phyloP scores from a whole-genome alignment of 306 rosid species.

The Boehmeria nivea region DNA sequence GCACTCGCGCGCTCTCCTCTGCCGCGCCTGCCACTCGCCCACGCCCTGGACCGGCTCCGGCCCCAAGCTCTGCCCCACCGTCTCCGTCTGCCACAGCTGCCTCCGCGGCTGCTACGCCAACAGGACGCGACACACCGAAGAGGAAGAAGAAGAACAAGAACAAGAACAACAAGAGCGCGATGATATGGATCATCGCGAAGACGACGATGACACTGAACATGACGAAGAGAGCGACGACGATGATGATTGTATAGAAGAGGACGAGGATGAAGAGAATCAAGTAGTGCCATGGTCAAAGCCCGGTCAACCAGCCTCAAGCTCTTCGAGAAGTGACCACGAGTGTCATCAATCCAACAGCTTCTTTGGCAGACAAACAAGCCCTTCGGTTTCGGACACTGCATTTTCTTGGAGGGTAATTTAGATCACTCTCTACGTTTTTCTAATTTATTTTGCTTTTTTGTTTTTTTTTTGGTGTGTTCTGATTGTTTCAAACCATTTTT shows the following conservation, averaged over 20 bases:
- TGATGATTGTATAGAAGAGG: background rate
- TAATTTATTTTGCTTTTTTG: background rate
- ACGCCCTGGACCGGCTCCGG: conserved; percentile 73
- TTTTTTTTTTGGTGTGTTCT: no score
- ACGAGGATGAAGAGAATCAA: conserved; percentile 61
- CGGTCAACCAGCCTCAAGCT: conserved; percentile 41
- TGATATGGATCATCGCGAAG: background rate
- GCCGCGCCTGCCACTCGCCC: conserved; percentile 57
- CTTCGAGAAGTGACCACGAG: conserved; percentile 37
- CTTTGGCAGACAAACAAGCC: no score
- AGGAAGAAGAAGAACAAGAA: background rate
- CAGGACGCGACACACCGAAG: conserved; percentile 12
- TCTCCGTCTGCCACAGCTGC: conserved; percentile 53
- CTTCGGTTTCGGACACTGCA: conserved; percentile 14
- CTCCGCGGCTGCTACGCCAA: no score
- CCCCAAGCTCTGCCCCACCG: conserved; percentile 53
- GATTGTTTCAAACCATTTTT: no score
- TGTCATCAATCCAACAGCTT: no score
- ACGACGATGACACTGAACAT: background rate
- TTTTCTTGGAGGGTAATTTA: conserved; percentile 9
- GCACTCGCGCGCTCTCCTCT: conserved; percentile 59
- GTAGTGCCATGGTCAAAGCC: conserved; percentile 69
- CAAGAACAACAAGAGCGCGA: background rate
- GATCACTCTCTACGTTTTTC: background rate
- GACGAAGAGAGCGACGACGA: background rate